phyloP scores from a whole-genome alignment of 257 asterid species.

The Rauvolfia tetraphylla region DNA sequence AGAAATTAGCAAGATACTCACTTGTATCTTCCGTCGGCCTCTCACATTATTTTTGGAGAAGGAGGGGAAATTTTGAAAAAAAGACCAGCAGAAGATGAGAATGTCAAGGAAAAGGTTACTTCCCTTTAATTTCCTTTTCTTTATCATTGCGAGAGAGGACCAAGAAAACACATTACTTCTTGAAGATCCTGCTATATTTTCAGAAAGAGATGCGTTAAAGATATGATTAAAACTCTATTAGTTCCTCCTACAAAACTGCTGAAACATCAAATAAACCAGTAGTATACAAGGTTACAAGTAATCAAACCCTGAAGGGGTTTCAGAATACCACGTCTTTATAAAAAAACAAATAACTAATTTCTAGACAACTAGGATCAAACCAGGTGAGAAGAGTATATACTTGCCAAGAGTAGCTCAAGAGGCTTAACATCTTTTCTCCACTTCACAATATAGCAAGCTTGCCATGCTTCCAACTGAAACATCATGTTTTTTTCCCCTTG shows the following conservation, averaged over 20 bases:
- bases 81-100: too few species aligned
- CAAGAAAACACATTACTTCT: too few species aligned
- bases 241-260: background rate
- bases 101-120: too few species aligned
- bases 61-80: too few species aligned
- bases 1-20: too few species aligned
- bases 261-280: background rate
- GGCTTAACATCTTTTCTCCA: background rate
- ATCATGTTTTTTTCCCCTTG: conserved; percentile 27
- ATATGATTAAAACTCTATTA: background rate
- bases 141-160: too few species aligned
- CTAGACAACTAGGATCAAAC: background rate
- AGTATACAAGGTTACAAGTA: background rate
- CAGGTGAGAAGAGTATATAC: background rate
- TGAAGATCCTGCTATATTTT: background rate
- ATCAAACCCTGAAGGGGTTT: background rate
- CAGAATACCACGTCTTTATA: too few species aligned
- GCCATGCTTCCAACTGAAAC: conserved; percentile 51
- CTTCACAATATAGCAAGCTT: conserved; percentile 39
- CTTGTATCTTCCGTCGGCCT: too few species aligned
- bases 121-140: too few species aligned
- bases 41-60: too few species aligned
- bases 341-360: too few species aligned
- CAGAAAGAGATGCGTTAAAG: background rate
- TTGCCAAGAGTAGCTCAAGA: background rate